Percentiles rank a stretch among this genome's conserved stretches.
Conservation (phyloP, 352 stramenopile species). For the Phytophthora megakarya region DNA sequence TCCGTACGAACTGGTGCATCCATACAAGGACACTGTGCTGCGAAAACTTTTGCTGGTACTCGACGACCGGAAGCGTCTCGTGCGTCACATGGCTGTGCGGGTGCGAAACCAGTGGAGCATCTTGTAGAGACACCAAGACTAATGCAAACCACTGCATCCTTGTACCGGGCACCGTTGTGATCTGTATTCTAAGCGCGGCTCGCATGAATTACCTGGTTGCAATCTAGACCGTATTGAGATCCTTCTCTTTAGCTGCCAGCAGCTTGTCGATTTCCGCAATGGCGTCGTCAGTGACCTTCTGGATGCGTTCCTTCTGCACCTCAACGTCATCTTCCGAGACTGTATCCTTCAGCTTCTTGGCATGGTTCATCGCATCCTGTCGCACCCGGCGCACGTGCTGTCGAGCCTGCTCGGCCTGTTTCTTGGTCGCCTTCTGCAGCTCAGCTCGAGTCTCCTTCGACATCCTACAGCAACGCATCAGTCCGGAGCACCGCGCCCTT, state of each 20-base stretch:
- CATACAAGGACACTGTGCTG: conserved; percentile 87
- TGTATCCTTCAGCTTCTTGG: conserved; percentile 83
- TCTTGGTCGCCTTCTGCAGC: conserved; percentile 80
- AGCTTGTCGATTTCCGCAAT: conserved; percentile 77
- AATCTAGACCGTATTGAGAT: conserved; percentile 60
- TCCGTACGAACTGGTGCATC: conserved; percentile 87
- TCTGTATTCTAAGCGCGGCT: conserved; percentile 26
- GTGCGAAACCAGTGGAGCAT: conserved; percentile 92
- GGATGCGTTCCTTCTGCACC: conserved; percentile 75
- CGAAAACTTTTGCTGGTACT: conserved; percentile 75
- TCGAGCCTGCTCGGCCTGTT: conserved; percentile 79
- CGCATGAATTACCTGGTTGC: not conserved
- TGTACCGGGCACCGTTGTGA: conserved; percentile 12
- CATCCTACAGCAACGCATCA: conserved; percentile 54
- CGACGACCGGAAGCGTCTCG: conserved; percentile 88
- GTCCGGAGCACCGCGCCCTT: too few species aligned
- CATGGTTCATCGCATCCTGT: conserved; percentile 83
- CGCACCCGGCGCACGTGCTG: conserved; percentile 86
- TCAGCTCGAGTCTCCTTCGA: conserved; percentile 84
- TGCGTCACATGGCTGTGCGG: conserved; percentile 86
- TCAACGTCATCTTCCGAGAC: conserved; percentile 83
- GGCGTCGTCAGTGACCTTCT: conserved; percentile 78
- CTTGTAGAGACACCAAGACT: conserved; percentile 55
- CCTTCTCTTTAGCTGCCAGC: conserved; percentile 78
- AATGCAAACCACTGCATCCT: conserved; percentile 18